Percentiles rank a stretch among this genome's conserved stretches.
These are phyloP conservation scores for Tricholoma matsutake DNA, from an alignment of 768 basidiomycete species.

Conservation along the genomic window DNA sequence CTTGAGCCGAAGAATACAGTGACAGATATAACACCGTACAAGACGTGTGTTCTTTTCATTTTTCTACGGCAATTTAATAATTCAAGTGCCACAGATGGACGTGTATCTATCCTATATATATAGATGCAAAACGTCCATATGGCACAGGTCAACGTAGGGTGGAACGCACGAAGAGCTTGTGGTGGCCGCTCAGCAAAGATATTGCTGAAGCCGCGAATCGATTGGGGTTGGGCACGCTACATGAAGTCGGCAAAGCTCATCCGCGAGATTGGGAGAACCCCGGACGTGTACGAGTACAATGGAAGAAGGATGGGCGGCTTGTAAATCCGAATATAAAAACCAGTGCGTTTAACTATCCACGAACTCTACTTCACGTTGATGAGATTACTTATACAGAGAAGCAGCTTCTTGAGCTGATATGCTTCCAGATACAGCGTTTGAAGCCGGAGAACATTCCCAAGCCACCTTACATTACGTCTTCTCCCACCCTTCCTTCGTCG, in stretches of 20 bases:
- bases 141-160: constrained; percentile 82
- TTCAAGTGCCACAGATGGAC: constrained; percentile 66
- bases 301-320: constrained; percentile 76
- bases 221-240: constrained; percentile 76
- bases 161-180: constrained; percentile 71
- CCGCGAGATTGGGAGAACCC: constrained; percentile 99
- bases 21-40: constrained; percentile 80
- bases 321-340: constrained; percentile 69
- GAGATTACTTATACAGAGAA: constrained; percentile 53
- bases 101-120: constrained; percentile 94
- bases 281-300: constrained; percentile 89
- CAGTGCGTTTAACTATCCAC: constrained; percentile 46
- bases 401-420: constrained; percentile 71
- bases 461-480: constrained; percentile 50
- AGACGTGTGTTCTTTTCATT: constrained; percentile 52
- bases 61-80: constrained; percentile 15
- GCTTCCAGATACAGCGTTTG: constrained; percentile 64
- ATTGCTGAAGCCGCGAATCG: constrained; percentile 81
- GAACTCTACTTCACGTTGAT: neutral
- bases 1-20: constrained; percentile 36
- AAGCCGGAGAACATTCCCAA: constrained; percentile 71
- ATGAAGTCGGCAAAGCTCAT: constrained; percentile 88
- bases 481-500: constrained; percentile 26
- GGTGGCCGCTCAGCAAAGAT: constrained; percentile 95
- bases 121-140: constrained; percentile 92